phyloP scores from a whole-genome alignment of 2,329 filamentous ascomycete species.

The Penicillium sp. region DNA sequence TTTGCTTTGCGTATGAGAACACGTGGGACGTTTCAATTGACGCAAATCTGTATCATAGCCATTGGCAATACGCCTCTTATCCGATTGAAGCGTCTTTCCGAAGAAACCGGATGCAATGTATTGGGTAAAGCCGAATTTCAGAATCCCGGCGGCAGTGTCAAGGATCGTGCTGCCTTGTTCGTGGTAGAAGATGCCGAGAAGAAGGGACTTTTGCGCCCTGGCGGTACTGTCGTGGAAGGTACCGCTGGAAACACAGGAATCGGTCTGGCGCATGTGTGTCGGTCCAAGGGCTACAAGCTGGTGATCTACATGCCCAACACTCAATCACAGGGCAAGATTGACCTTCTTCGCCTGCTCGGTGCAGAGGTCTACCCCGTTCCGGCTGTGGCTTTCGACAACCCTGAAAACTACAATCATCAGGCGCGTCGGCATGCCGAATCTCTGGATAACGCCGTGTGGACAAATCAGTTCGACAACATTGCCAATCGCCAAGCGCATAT shows the following conservation, averaged over 20 bases:
- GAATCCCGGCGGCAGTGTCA: conserved; percentile 93
- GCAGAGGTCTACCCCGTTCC: conserved; percentile 95
- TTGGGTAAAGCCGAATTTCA: conserved; percentile 98
- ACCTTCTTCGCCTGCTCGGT: conserved; percentile 80
- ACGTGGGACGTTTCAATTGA: background rate
- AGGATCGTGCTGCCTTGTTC: conserved; percentile 91
- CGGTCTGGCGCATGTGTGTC: conserved; percentile 92
- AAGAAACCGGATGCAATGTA: conserved; percentile 86
- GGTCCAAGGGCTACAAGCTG: conserved; percentile 82
- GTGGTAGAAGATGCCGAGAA: conserved; percentile 92
- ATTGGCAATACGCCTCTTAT: conserved; percentile 98
- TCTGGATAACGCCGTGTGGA: conserved; percentile 89
- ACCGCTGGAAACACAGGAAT: conserved; percentile 98
- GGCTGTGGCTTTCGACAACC: conserved; percentile 90
- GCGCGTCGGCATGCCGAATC: conserved; percentile 81
- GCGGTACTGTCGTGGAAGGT: conserved; percentile 92
- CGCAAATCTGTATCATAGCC: conserved; percentile 48
- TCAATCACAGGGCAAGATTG: conserved; percentile 96
- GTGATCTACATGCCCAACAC: conserved; percentile 99
- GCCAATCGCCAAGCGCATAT: conserved; percentile 92
- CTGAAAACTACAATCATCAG: conserved; percentile 97
- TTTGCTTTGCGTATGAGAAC: background rate
- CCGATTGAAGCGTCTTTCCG: conserved; percentile 77
- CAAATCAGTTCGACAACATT: conserved; percentile 96
- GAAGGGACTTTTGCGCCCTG: conserved; percentile 70